Evolutionary conservation across 441 rosid species (phyloP).

Genomic region (Euphorbia schlechtendalii): DNA sequence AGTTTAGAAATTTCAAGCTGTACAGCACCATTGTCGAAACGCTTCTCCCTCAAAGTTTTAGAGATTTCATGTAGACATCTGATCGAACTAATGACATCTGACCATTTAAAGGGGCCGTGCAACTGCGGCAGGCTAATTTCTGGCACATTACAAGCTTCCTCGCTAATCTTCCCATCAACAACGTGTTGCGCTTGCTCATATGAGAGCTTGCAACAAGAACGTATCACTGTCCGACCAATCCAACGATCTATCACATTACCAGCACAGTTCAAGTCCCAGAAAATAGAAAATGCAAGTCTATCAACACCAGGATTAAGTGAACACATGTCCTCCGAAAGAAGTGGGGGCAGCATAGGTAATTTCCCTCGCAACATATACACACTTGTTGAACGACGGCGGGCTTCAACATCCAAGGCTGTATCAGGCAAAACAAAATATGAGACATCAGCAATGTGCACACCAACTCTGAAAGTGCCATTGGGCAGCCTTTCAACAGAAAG

Average conservation of each 20-base stretch:
- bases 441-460: conserved; percentile 89
- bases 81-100: conserved; percentile 55
- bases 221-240: conserved; percentile 72
- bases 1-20: conserved; percentile 56
- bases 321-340: conserved; percentile 62
- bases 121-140: conserved; percentile 41
- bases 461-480: conserved; percentile 58
- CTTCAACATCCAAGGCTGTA: conserved; percentile 69
- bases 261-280: conserved; percentile 58
- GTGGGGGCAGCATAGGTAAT: conserved; percentile 72
- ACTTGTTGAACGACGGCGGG: conserved; percentile 69
- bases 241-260: conserved; percentile 63
- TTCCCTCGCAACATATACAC: conserved; percentile 59
- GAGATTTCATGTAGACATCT: conserved; percentile 55
- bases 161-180: conserved; percentile 33
- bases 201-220: conserved; percentile 88
- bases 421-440: conserved; percentile 86
- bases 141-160: conserved; percentile 20
- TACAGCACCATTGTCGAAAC: conserved; percentile 71
- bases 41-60: conserved; percentile 45
- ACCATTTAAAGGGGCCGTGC: conserved; percentile 62
- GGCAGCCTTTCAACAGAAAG: conserved; percentile 64
- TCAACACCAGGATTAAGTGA: conserved; percentile 87
- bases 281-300: conserved; percentile 78
- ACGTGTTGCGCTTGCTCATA: conserved; percentile 72